Evolutionary conservation across 352 stramenopile species (phyloP), one percentile per base, ranked within the genome.

Genomic region (Thalassiosira exigua): DNA sequence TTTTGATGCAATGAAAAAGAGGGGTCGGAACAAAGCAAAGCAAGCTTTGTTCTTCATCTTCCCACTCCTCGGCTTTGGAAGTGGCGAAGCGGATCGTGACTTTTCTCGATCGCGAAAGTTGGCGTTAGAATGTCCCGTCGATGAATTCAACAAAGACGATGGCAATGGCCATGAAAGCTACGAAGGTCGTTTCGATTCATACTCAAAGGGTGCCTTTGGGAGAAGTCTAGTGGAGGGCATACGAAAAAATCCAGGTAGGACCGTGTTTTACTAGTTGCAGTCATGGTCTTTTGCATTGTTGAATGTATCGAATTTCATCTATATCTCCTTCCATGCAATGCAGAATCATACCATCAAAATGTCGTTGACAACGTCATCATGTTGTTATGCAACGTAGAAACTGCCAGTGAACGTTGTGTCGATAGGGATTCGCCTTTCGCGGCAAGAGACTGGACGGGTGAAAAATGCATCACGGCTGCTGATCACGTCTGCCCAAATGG

Each of bases 331-430:
- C n/a, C n/a, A n/a, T n/a, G n/a, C n/a, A n/a, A n/a, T n/a, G n/a
- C n/a, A n/a, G n/a, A 82, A 70, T 33, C 36, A 3, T 86, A 72
- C 26, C 83, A 86, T 53, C 67, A 78, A 67, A 59, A 79, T 60
- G 5, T 86, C 17, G 27, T 84, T 1, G 36, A 86, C 42, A 71
- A 81, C 27, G 41, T 81, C 2, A 44, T 86, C 0, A 84, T 81
- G 79, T 42, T 80, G 42, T 5, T 61, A 12, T 86, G 79, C 24
- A 64, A 86, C 62, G 64, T 82, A 7, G 60, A 81, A 22, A 57
- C 19, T 52, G 59, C 54, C 12, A 78, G 50, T 5, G 36, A 76
- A 44, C 64, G 71, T 32, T 86, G 79, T 36, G 73, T 86, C 3
- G 66, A 79, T 9, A 46, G 61, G 26, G 46, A 79, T 22, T 75